These are phyloP conservation scores for Piper betle DNA, from an alignment of 164 flowering plant genomes.

Conservation along the genomic window DNA sequence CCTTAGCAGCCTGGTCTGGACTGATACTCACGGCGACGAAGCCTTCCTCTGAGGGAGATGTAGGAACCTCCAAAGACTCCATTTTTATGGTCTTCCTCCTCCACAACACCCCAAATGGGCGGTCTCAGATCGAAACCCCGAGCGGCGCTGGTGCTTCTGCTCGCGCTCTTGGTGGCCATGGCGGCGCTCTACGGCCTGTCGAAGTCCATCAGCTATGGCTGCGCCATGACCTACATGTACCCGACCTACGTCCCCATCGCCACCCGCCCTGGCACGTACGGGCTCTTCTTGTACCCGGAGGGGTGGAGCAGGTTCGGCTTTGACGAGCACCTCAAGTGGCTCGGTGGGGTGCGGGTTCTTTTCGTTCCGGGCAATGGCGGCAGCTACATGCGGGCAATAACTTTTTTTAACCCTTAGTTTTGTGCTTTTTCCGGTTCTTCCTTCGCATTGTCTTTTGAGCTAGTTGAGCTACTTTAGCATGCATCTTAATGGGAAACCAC, in stretches of 20 bases:
- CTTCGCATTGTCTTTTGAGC: no score
- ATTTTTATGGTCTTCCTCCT: no score
- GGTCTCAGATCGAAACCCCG: constrained; percentile 36
- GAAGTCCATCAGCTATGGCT: constrained; percentile 65
- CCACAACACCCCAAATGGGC: constrained; percentile 35
- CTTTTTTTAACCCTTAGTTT: background rate
- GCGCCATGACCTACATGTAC: constrained; percentile 94
- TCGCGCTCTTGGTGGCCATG: constrained; percentile 34
- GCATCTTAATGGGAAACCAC: no score
- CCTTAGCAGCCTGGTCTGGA: no score
- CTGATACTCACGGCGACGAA: no score
- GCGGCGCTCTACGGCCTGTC: constrained; percentile 47
- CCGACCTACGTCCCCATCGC: constrained; percentile 84
- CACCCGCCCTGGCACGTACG: constrained; percentile 39
- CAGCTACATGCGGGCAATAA: constrained; percentile 88
- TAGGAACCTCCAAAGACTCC: no score
- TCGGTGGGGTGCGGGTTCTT: constrained; percentile 82
- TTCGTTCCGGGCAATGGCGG: constrained; percentile 98
- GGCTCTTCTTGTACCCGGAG: constrained; percentile 84
- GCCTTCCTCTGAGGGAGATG: no score
- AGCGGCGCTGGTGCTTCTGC: constrained; percentile 24
- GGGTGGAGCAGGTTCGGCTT: constrained; percentile 95
- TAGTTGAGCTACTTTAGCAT: no score
- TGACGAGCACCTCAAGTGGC: constrained; percentile 57
- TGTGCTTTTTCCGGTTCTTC: background rate